phyloP scores from a whole-genome alignment of 2,329 filamentous ascomycete genomes.

The Trichophyton verrucosum region DNA sequence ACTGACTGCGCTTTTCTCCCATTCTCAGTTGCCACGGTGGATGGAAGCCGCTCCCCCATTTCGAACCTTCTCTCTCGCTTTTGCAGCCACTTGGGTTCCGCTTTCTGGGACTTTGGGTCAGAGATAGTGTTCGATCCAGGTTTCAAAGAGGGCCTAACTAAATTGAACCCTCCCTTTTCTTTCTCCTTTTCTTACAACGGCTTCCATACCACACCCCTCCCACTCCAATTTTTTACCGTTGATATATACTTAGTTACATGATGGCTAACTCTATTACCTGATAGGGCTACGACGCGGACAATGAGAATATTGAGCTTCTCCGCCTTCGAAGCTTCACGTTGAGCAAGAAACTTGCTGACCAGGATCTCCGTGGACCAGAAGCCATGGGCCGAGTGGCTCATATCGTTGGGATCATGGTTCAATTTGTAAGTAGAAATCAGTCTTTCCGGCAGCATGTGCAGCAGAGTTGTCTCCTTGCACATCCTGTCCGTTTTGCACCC shows the following conservation, averaged over 20 bases:
- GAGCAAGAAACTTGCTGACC: conserved; percentile 52
- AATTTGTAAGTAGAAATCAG: conserved; percentile 54
- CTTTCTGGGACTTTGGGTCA: conserved; percentile 4
- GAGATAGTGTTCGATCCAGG: not conserved
- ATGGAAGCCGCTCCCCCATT: not conserved
- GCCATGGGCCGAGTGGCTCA: conserved; percentile 54
- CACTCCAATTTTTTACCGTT: not conserved
- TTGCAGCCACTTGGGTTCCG: conserved; percentile 8
- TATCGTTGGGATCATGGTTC: conserved; percentile 56
- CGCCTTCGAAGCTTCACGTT: conserved; percentile 71
- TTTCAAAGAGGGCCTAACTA: not conserved
- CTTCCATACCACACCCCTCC: not conserved
- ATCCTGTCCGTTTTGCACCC: not conserved
- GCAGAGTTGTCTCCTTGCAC: conserved; percentile 1
- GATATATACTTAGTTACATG: not conserved
- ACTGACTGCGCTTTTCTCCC: not conserved
- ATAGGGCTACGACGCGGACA: conserved; percentile 61
- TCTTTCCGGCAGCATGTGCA: conserved; percentile 12
- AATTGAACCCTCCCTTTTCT: not conserved
- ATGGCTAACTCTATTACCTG: not conserved
- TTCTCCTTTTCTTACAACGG: not conserved
- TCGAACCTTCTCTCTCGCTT: not conserved
- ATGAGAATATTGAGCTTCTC: conserved; percentile 67
- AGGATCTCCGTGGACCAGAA: conserved; percentile 48
- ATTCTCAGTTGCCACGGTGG: not conserved